Conservation (phyloP, 768 basidiomycete species). For the Agrocybe pediades region DNA sequence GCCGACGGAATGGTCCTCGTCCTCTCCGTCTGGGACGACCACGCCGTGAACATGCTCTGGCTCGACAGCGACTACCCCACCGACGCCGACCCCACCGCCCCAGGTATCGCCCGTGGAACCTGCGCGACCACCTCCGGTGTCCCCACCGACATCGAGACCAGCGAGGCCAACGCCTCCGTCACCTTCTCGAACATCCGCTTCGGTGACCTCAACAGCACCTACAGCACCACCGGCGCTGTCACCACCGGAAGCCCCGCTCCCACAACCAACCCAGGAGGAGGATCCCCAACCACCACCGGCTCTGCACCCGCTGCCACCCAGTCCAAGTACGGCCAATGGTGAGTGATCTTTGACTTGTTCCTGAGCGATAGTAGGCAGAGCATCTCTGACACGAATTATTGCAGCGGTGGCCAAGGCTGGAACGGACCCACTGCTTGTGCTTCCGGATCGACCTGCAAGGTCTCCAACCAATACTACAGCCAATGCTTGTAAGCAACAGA, state of each 20-base stretch:
- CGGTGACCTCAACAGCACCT: conserved; percentile 51
- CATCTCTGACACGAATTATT: not conserved
- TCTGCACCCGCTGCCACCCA: conserved; percentile 29
- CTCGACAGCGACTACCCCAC: conserved; percentile 52
- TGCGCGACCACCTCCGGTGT: conserved; percentile 50
- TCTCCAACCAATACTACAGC: conserved; percentile 31
- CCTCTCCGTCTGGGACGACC: conserved; percentile 54
- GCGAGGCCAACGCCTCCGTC: conserved; percentile 41
- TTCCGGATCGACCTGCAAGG: conserved; percentile 26
- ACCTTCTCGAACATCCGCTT: conserved; percentile 58
- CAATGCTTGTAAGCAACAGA: conserved; percentile 21
- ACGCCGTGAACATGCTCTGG: conserved; percentile 56
- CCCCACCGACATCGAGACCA: conserved; percentile 44
- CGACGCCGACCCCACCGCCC: conserved; percentile 28
- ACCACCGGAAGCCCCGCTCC: conserved; percentile 12
- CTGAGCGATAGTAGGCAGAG: not conserved
- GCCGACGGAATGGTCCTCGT: conserved; percentile 49
- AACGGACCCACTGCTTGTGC: conserved; percentile 33
- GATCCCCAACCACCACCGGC: conserved; percentile 16
- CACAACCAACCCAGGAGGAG: conserved; percentile 1
- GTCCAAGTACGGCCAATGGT: conserved; percentile 40
- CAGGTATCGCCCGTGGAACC: conserved; percentile 50
- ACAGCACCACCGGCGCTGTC: conserved; percentile 13
- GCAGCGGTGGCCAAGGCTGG: conserved; percentile 30
- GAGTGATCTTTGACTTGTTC: conserved; percentile 12